Conservation (phyloP, 2,329 filamentous ascomycete species). For the Trichoderma sp. region DNA sequence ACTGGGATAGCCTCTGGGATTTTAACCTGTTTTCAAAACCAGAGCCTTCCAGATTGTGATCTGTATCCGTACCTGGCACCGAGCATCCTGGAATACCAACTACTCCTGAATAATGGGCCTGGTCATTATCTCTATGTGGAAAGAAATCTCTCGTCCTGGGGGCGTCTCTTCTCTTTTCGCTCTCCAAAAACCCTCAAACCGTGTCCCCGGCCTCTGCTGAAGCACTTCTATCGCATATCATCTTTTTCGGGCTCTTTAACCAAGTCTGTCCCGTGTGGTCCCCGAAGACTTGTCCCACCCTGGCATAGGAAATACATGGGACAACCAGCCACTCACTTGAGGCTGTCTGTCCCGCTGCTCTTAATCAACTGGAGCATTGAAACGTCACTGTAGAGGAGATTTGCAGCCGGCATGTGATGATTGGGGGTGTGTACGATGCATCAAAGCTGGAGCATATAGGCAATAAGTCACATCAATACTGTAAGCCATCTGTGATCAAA, state of each 20-base stretch:
- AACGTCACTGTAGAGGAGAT: not conserved
- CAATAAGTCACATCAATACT: not conserved
- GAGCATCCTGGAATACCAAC: not conserved
- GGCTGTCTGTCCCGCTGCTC: not conserved
- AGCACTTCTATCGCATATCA: conserved; percentile 22
- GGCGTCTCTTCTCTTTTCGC: not conserved
- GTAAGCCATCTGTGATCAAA: not conserved
- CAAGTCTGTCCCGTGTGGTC: conserved; percentile 17
- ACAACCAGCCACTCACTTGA: not conserved
- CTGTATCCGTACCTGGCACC: not conserved
- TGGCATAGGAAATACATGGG: not conserved
- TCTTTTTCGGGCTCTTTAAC: conserved; percentile 23
- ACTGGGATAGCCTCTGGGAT: not conserved
- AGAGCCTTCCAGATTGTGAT: not conserved
- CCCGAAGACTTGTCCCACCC: conserved; percentile 15
- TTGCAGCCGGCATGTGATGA: not conserved
- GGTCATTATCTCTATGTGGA: not conserved
- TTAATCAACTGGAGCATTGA: not conserved
- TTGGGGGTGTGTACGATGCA: not conserved
- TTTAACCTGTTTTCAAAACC: not conserved
- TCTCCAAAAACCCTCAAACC: not conserved
- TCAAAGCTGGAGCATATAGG: not conserved
- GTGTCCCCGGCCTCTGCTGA: not conserved
- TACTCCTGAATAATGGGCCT: not conserved
- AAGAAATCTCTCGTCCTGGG: not conserved